A percentile compares a stretch with the other conserved stretches of the same genome.
Evolutionary conservation across 1,139 yeast species (phyloP).

Genomic region (Sugiyamaella grinbergsii): DNA sequence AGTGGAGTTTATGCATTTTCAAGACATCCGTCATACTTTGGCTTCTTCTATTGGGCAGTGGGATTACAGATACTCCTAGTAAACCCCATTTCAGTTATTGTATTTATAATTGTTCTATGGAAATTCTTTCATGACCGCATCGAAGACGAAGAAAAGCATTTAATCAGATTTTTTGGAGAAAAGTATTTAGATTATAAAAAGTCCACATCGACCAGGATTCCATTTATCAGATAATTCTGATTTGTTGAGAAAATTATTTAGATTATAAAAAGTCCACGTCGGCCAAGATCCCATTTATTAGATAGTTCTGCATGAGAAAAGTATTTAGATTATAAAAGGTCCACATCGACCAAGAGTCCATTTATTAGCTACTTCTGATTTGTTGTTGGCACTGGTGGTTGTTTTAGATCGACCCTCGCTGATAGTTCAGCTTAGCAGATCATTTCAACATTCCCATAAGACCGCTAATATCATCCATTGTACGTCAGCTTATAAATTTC

Average conservation of each 20-base stretch:
- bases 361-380: conserved; percentile 46
- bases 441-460: too few relatives aligned
- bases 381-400: too few relatives aligned
- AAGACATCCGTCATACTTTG: conserved; percentile 90
- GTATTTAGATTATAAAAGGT: conserved; percentile 56
- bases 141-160: conserved; percentile 61
- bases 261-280: conserved; percentile 46
- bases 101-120: conserved; percentile 57
- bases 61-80: conserved; percentile 75
- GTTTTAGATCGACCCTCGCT: too few relatives aligned
- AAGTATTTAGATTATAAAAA: conserved; percentile 58
- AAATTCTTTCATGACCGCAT: conserved; percentile 70
- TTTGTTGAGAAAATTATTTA: not conserved
- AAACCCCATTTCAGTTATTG: conserved; percentile 58
- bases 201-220: conserved; percentile 61
- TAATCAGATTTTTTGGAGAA: conserved; percentile 68
- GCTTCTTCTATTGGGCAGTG: conserved; percentile 91
- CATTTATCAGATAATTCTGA: conserved; percentile 50
- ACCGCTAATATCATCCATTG: too few relatives aligned
- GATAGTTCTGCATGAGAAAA: conserved; percentile 47
- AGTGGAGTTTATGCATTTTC: conserved; percentile 65
- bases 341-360: conserved; percentile 64
- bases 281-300: conserved; percentile 66
- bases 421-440: too few relatives aligned
- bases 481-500: too few relatives aligned